phyloP scores from a whole-genome alignment of 345 rosid genomes.

The Acer yangbiense region DNA sequence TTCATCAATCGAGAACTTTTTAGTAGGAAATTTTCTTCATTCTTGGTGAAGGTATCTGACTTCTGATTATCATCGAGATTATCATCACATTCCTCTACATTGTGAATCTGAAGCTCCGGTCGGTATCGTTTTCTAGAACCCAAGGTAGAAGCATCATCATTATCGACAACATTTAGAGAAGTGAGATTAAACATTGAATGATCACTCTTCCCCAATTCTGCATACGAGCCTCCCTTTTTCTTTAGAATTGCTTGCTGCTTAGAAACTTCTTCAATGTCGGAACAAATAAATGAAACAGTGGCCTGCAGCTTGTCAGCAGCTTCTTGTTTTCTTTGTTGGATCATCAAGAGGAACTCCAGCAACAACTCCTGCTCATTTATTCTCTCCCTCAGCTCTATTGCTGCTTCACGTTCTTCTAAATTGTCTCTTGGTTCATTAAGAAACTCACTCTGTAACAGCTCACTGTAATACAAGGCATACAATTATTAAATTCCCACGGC shows the following conservation, averaged over 20 bases:
- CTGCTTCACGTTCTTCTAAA: slow-evolving; percentile 88
- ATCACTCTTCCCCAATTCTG: slow-evolving; percentile 47
- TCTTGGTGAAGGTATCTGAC: slow-evolving; percentile 40
- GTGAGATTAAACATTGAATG: slow-evolving; percentile 48
- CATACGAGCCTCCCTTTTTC: slow-evolving; percentile 47
- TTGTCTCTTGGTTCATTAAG: slow-evolving; percentile 73
- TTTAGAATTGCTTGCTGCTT: slow-evolving; percentile 59
- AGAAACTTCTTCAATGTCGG: slow-evolving; percentile 79
- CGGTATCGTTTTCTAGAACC: slow-evolving; percentile 75
- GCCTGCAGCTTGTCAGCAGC: slow-evolving; percentile 66
- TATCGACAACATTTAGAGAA: slow-evolving; percentile 35
- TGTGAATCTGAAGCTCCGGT: slow-evolving; percentile 38
- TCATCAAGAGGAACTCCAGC: slow-evolving; percentile 80
- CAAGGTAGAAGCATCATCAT: slow-evolving; percentile 51
- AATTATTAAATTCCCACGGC: slow-evolving; percentile 3
- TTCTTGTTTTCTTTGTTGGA: slow-evolving; percentile 78
- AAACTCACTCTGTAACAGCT: slow-evolving; percentile 77
- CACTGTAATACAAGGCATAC: slow-evolving; percentile 49
- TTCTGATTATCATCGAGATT: slow-evolving; percentile 43
- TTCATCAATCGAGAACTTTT: slow-evolving; percentile 77
- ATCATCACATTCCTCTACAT: slow-evolving; percentile 49
- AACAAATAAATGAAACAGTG: slow-evolving; percentile 67
- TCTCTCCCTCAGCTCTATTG: slow-evolving; percentile 68
- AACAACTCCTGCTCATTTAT: slow-evolving; percentile 84
- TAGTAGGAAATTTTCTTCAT: slow-evolving; percentile 55